phyloP scores from a whole-genome alignment of 176 grass and related monocot species.

The Hyparrhenia diplandra region DNA sequence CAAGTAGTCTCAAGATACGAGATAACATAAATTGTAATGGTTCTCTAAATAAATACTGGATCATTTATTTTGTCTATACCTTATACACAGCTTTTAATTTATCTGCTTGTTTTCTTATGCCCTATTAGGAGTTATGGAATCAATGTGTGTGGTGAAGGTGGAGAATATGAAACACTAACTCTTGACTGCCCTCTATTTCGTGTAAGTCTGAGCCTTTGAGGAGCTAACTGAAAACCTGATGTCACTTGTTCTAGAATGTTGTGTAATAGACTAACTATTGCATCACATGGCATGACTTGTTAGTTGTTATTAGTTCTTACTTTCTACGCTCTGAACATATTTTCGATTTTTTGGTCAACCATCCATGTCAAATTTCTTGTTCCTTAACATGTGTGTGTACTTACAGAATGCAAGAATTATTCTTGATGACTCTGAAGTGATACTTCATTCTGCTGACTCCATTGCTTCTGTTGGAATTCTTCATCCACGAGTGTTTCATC shows the following conservation, averaged over 20 bases:
- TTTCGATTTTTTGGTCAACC: not conserved
- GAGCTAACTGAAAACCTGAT: constrained; percentile 12
- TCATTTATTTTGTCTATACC: not conserved
- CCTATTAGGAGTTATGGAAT: constrained; percentile 84
- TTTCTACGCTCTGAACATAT: not conserved
- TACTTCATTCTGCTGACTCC: constrained; percentile 71
- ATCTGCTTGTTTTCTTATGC: constrained; percentile 22
- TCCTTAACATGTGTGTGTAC: constrained; percentile 26
- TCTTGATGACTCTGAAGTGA: constrained; percentile 77
- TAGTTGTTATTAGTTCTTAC: not conserved
- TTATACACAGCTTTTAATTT: constrained; percentile 26
- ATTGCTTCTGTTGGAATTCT: constrained; percentile 93
- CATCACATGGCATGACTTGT: not conserved
- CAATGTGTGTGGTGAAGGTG: constrained; percentile 97
- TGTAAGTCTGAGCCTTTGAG: constrained; percentile 51
- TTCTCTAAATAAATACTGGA: constrained; percentile 17
- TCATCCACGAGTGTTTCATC: constrained; percentile 80
- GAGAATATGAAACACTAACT: constrained; percentile 98
- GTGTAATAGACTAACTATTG: not conserved
- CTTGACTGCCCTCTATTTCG: constrained; percentile 95
- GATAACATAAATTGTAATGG: too few species aligned
- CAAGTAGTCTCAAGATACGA: not conserved
- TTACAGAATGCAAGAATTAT: constrained; percentile 87
- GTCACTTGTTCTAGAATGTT: not conserved
- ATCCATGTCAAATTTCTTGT: not conserved